Evolutionary conservation across 2,329 filamentous ascomycete genomes (phyloP), one percentile per base, ranked within the genome.

Genomic region (Myriangium duriaei): DNA sequence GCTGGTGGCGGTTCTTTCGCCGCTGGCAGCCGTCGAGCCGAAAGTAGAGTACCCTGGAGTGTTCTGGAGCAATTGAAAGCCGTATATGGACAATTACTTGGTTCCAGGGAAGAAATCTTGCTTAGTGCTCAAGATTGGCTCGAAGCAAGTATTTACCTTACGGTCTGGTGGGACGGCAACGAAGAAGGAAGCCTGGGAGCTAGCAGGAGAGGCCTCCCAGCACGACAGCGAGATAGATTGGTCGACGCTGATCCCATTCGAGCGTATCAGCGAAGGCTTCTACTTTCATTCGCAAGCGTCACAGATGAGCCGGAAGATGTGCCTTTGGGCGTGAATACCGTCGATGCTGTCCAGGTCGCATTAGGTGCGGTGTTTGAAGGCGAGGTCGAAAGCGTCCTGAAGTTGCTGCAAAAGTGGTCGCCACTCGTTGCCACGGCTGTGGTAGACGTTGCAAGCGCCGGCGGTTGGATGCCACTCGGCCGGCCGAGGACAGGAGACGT

Each of bases 161-260:
- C 87, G 19, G 78, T 81, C 4, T 96, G 88, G 88, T 94, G 87
- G 86, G 80, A 93, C 53, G 84, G 91, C 43, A 72, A 74, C n/a
- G 73, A 76, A 42, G 70, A 77, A 7, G 61, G 57, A 36, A 66
- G 58, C 45, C 55, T 68, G 19, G 58, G 58, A 35, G 58, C 56
- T n/a, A 66, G 60, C 42, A 60, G 63, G 39, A 62, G 59, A 24
- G 60, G 61, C 10, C 44, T 63, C 36, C 44, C 44, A 5, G 43
- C 42, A 32, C 56, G 54, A 42, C 58, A 59, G 19, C 60, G 60
- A 39, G 59, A 62, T 14, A 60, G 68, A 11, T 50, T 58, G 9
- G 66, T 69, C 11, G 64, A 72, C 42, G 58, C 68, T 10, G 65
- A 69, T 13, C 68, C 69, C n/a, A 63, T 71, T 5, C 71, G 79